Conservation (phyloP, 208 protist species). For the Leptomonas pyrrhocoris region DNA sequence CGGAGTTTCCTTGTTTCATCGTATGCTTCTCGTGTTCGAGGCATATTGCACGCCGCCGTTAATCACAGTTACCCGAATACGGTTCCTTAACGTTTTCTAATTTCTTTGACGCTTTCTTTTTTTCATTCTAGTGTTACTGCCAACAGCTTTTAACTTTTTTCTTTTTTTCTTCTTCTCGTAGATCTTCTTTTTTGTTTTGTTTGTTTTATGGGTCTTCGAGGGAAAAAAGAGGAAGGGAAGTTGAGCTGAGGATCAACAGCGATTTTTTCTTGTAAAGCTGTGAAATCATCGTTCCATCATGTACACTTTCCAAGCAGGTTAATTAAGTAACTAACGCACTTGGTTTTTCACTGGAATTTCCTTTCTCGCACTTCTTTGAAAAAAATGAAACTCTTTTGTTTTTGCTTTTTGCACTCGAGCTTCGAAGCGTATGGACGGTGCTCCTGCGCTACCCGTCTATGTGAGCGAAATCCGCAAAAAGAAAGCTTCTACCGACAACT, state of each 20-base stretch:
- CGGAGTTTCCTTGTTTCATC: too few species aligned
- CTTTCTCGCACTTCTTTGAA: conserved; percentile 5
- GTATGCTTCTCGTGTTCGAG: background rate
- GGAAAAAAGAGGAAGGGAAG: background rate
- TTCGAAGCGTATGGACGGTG: too few species aligned
- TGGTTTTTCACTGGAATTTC: too few species aligned
- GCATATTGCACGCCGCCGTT: background rate
- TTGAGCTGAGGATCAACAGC: background rate
- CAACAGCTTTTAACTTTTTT: background rate
- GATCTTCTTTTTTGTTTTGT: background rate
- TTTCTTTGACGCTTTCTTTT: background rate
- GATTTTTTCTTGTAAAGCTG: too few species aligned
- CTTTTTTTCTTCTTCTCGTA: background rate
- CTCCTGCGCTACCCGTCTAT: too few species aligned
- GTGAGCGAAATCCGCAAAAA: too few species aligned
- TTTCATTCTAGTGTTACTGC: background rate
- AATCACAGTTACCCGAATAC: background rate
- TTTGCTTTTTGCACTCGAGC: background rate
- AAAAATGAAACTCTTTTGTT: too few species aligned
- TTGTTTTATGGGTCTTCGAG: background rate
- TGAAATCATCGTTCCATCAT: too few species aligned
- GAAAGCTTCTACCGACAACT: too few species aligned
- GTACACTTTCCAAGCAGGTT: too few species aligned
- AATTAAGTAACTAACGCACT: too few species aligned
- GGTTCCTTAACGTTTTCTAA: background rate